Evolutionary conservation across 2,329 filamentous ascomycete genomes (phyloP).

Genomic region (Hypoxylon sp.): DNA sequence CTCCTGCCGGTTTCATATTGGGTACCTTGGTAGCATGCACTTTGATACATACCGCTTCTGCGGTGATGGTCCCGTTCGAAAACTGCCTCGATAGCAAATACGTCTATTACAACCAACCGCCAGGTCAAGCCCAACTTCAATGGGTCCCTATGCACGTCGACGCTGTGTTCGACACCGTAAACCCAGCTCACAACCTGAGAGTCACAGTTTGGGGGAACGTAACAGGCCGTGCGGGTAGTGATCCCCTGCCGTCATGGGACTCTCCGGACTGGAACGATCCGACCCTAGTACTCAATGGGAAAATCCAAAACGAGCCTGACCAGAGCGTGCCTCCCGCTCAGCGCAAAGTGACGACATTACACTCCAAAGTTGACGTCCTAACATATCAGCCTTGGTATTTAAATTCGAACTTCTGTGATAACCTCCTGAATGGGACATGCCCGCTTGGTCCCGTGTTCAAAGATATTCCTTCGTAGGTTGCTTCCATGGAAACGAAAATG

Average conservation of each 20-base stretch:
- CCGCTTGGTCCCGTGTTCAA: conserved; percentile 82
- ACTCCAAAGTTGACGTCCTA: conserved; percentile 79
- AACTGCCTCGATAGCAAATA: conserved; percentile 82
- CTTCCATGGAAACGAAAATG: conserved; percentile 18
- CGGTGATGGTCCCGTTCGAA: conserved; percentile 81
- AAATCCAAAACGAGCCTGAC: conserved; percentile 78
- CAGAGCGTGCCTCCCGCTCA: conserved; percentile 55
- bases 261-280: conserved; percentile 74
- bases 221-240: conserved; percentile 75
- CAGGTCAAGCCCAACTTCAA: conserved; percentile 76
- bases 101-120: conserved; percentile 60
- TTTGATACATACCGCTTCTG: conserved; percentile 63
- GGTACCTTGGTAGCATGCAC: conserved; percentile 55
- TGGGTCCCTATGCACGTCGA: conserved; percentile 83
- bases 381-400: conserved; percentile 79
- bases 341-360: conserved; percentile 79
- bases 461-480: conserved; percentile 58
- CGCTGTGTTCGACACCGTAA: conserved; percentile 77
- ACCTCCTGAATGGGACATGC: conserved; percentile 74
- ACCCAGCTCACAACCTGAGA: conserved; percentile 75
- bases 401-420: conserved; percentile 75
- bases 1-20: conserved; percentile 45
- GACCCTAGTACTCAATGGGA: conserved; percentile 75
- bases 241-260: conserved; percentile 71
- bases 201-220: conserved; percentile 94